Evolutionary conservation across 2,329 filamentous ascomycete species (phyloP).

Genomic region (Aspergillus tubingensis): DNA sequence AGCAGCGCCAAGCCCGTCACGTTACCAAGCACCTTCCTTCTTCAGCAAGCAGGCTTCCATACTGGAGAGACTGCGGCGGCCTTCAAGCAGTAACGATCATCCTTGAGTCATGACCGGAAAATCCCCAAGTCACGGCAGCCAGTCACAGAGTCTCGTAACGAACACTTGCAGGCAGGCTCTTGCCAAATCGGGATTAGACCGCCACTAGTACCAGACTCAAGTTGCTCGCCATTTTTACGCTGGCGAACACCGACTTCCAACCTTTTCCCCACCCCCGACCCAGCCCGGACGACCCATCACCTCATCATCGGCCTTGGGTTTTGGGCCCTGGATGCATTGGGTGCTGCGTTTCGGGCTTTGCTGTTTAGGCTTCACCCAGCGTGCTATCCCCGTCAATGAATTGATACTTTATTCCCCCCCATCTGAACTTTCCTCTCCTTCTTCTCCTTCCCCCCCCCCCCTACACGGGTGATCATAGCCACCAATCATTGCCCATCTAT

Average conservation of each 20-base stretch:
- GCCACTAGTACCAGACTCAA: constrained; percentile 7
- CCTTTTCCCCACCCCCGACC: constrained; percentile 7
- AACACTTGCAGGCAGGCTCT: constrained; percentile 17
- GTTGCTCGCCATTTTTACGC: constrained; percentile 4
- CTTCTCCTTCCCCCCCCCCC: background rate
- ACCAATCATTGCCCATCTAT: background rate
- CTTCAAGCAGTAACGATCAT: constrained; percentile 16
- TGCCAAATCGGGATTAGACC: constrained; percentile 6
- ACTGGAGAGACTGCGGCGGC: constrained; percentile 3
- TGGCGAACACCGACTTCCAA: constrained; percentile 1
- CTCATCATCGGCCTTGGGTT: background rate
- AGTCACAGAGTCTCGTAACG: constrained; percentile 11
- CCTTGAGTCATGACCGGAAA: constrained; percentile 21
- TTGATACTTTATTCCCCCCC: background rate
- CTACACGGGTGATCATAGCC: background rate
- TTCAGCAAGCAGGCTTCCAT: constrained; percentile 5
- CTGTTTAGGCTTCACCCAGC: background rate
- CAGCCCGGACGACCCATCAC: constrained; percentile 8
- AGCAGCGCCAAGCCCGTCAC: constrained; percentile 7
- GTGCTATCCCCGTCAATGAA: background rate
- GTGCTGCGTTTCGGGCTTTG: background rate
- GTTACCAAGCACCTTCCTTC: constrained; percentile 11
- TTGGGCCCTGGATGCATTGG: background rate
- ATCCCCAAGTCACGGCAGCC: constrained; percentile 9
- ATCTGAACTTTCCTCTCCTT: background rate